Conservation (phyloP, 83 land plant genomes). For the Picea abies region DNA sequence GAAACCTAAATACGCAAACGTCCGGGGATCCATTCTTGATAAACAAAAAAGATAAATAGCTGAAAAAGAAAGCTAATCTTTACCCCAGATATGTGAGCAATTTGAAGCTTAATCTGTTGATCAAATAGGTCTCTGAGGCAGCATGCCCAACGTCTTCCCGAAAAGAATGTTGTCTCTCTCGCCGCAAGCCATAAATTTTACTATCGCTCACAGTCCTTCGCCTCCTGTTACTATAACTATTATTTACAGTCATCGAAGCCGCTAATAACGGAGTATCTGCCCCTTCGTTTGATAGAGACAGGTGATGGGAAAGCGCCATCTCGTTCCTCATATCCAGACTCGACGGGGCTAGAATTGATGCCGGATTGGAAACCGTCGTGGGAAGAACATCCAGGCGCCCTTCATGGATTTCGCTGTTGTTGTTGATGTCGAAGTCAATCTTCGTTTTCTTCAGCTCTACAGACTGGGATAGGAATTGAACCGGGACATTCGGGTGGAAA, state of each 20-base stretch:
- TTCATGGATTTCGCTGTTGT: no score
- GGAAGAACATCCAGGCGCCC: neutral
- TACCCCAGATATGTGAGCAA: conserved; percentile 32
- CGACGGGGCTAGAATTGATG: neutral
- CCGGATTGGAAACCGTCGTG: neutral
- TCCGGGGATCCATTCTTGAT: no score
- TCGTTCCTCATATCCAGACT: neutral
- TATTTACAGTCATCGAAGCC: no score
- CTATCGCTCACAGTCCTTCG: conserved; percentile 9
- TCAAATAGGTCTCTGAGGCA: conserved; percentile 29
- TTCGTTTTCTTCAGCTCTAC: neutral
- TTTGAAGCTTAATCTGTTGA: conserved; percentile 22
- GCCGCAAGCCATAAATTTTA: neutral
- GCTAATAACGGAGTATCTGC: neutral
- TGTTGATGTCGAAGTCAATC: neutral
- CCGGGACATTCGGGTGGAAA: neutral
- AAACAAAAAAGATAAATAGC: no score
- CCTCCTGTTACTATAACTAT: conserved; percentile 1
- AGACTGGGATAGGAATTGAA: neutral
- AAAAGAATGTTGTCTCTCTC: conserved; percentile 10
- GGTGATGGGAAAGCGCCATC: neutral
- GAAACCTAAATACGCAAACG: no score
- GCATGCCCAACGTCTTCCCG: conserved; percentile 30
- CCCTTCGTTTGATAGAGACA: neutral
- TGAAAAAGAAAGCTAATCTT: neutral